phyloP scores from a whole-genome alignment of 805 yeast genomes.

The Candida cerambycidarum region DNA sequence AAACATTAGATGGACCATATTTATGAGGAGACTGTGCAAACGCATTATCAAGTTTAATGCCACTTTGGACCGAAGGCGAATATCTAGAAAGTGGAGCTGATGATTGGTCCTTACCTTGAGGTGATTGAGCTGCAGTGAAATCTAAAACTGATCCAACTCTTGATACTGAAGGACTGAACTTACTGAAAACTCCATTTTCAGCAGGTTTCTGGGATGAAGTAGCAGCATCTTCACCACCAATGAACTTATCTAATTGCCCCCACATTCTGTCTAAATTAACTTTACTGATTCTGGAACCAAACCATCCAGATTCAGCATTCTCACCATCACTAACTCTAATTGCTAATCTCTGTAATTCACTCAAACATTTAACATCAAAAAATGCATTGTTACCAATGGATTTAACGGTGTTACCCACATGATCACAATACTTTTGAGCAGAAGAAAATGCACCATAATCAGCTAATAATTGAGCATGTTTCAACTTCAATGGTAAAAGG shows the following conservation, averaged over 20 bases:
- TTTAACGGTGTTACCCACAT: conserved; percentile 28
- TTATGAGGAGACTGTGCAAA: conserved; percentile 11
- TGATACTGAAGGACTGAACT: conserved; percentile 68
- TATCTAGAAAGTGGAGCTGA: conserved; percentile 4
- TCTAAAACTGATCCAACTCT: conserved; percentile 48
- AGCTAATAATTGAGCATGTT: conserved; percentile 66
- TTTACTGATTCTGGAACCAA: conserved; percentile 53
- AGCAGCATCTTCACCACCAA: conserved; percentile 70
- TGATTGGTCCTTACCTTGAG: conserved; percentile 5
- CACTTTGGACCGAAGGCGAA: conserved; percentile 10
- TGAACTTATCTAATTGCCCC: conserved; percentile 86
- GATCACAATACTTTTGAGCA: conserved; percentile 65
- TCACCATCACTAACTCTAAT: conserved; percentile 48
- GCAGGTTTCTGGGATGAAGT: conserved; percentile 30
- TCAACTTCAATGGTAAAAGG: conserved; percentile 57
- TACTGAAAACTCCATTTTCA: conserved; percentile 63
- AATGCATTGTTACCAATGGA: conserved; percentile 30
- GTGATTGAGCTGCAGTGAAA: conserved; percentile 21
- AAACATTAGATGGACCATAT: background rate
- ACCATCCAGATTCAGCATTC: conserved; percentile 63
- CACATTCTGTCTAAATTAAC: conserved; percentile 79
- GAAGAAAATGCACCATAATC: conserved; percentile 61
- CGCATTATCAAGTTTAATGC: background rate
- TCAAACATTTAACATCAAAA: conserved; percentile 22
- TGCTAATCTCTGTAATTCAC: conserved; percentile 37